Evolutionary conservation across 768 basidiomycete genomes (phyloP).

Genomic region (Boletus speciosus): DNA sequence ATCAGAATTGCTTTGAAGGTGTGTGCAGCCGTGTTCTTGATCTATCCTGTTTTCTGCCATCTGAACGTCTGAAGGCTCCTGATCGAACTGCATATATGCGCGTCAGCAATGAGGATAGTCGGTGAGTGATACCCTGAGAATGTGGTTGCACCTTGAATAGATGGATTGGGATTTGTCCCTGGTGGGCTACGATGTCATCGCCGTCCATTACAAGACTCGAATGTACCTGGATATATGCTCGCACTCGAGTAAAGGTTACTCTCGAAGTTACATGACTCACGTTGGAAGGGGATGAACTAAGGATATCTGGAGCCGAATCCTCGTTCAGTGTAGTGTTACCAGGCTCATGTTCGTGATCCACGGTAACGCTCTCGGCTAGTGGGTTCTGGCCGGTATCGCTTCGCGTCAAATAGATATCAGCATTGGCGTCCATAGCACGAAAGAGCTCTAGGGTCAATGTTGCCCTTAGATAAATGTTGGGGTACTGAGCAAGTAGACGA

Average conservation of each 20-base stretch:
- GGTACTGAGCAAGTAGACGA: not conserved
- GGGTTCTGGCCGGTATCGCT: not conserved
- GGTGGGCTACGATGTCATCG: not conserved
- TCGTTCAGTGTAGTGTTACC: not conserved
- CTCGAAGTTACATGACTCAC: conserved; percentile 3
- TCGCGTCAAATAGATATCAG: not conserved
- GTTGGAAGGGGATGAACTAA: not conserved
- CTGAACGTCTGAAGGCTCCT: not conserved
- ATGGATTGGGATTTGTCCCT: not conserved
- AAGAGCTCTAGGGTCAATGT: not conserved
- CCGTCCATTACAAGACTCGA: not conserved
- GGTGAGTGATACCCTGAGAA: not conserved
- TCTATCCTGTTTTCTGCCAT: not conserved
- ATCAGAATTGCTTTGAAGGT: not conserved
- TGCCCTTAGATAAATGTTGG: not conserved
- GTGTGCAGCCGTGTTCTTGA: not conserved
- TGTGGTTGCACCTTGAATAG: conserved; percentile 6
- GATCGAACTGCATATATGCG: conserved; percentile 22
- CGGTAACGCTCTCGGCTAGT: not conserved
- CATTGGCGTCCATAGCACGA: conserved; percentile 6
- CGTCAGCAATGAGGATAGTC: not conserved
- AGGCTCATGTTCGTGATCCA: not conserved
- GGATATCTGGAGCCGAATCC: not conserved
- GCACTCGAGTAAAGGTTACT: not conserved
- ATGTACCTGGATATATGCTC: conserved; percentile 16